phyloP scores from a whole-genome alignment of 805 yeast species.

The Candida lessepsii region DNA sequence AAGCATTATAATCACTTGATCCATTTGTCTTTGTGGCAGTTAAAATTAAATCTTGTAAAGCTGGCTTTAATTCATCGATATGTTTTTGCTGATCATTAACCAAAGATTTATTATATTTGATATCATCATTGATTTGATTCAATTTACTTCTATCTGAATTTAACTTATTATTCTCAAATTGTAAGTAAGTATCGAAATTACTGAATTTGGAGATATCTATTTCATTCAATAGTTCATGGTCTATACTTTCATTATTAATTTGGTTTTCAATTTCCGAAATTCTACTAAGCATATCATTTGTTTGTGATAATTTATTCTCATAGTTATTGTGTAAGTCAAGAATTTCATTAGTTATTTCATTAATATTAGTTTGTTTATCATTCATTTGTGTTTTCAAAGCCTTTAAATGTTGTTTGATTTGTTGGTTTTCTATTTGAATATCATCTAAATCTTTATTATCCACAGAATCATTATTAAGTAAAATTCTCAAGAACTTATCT shows the following conservation, averaged over 20 bases:
- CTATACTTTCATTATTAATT: conserved; percentile 12
- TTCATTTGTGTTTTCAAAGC: conserved; percentile 25
- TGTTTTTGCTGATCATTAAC: conserved; percentile 13
- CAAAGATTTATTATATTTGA: conserved; percentile 2
- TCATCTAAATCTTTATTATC: conserved; percentile 20
- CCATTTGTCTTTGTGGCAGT: conserved; percentile 7
- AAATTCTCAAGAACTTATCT: conserved; percentile 58
- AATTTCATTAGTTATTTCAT: conserved; percentile 26
- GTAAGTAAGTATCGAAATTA: conserved; percentile 8
- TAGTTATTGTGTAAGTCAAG: conserved; percentile 24
- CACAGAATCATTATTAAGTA: conserved; percentile 24
- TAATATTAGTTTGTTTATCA: conserved; percentile 27
- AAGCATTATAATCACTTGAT: conserved; percentile 8
- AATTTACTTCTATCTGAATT: conserved; percentile 5
- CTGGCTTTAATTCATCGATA: conserved; percentile 11
- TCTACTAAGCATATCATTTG: conserved; percentile 26
- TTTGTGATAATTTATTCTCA: conserved; percentile 22
- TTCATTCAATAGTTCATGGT: conserved; percentile 8
- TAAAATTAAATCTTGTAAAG: background rate
- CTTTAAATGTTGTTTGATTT: conserved; percentile 23
- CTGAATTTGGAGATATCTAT: conserved; percentile 10
- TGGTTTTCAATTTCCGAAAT: conserved; percentile 21
- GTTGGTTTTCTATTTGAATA: conserved; percentile 22
- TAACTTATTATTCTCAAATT: conserved; percentile 6
- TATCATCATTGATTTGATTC: conserved; percentile 5